Evolutionary conservation across 2,329 filamentous ascomycete species (phyloP).

Genomic region (Arthrobotrys megalospora): DNA sequence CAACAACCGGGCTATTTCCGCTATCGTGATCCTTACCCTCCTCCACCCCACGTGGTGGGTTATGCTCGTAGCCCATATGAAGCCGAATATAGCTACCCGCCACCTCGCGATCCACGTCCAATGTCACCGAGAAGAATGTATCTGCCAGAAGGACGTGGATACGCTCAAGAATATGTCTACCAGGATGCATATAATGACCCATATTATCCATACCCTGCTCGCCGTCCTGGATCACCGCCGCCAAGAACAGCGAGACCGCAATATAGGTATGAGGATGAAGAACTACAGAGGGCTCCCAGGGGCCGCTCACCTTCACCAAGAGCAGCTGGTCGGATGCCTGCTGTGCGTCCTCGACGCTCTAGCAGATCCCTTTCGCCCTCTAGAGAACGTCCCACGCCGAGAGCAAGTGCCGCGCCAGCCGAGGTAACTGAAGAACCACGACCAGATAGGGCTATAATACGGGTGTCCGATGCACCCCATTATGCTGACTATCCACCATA

Average conservation of each 20-base stretch:
- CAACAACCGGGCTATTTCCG: conserved; percentile 44
- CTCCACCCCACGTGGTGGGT: conserved; percentile 39
- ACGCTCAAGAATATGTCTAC: conserved; percentile 56
- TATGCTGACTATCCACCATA: conserved; percentile 55
- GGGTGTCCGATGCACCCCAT: conserved; percentile 40
- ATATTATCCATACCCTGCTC: conserved; percentile 43
- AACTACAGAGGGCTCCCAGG: conserved; percentile 28
- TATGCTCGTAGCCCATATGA: conserved; percentile 55
- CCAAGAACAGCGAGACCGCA: conserved; percentile 22
- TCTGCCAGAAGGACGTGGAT: conserved; percentile 45
- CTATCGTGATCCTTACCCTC: conserved; percentile 50
- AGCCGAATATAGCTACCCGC: conserved; percentile 41
- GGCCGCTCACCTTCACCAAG: conserved; percentile 54
- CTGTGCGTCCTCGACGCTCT: conserved; percentile 41
- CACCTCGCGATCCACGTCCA: conserved; percentile 43
- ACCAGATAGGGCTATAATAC: conserved; percentile 37
- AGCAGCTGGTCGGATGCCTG: conserved; percentile 30
- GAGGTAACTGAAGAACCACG: conserved; percentile 43
- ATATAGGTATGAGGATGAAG: conserved; percentile 57
- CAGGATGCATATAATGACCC: conserved; percentile 55
- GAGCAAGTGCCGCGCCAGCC: conserved; percentile 22
- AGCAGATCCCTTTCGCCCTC: conserved; percentile 49
- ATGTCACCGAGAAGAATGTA: conserved; percentile 48
- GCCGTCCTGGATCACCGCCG: conserved; percentile 31
- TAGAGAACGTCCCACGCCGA: conserved; percentile 45